phyloP scores from a whole-genome alignment of 208 protist species.

The Trypanosoma avium region DNA sequence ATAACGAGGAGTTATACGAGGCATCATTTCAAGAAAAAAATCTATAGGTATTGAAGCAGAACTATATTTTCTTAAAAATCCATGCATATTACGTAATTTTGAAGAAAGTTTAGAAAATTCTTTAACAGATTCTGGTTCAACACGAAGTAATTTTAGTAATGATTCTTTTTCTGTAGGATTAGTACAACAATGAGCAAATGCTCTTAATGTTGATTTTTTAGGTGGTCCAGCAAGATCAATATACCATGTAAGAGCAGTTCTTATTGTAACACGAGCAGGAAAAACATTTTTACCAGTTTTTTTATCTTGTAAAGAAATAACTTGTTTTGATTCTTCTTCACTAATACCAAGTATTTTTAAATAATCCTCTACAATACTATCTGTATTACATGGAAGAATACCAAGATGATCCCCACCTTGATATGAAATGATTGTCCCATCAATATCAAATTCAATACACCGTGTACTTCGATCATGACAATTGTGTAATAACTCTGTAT shows the following conservation, averaged over 20 bases:
- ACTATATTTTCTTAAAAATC: conserved; percentile 81
- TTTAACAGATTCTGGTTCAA: conserved; percentile 69
- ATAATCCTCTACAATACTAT: conserved; percentile 81
- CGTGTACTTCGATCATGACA: conserved; percentile 63
- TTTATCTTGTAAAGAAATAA: conserved; percentile 85
- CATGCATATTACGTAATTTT: conserved; percentile 74
- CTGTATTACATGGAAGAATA: conserved; percentile 91
- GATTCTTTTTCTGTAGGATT: conserved; percentile 73
- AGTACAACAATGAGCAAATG: conserved; percentile 85
- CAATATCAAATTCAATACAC: conserved; percentile 87
- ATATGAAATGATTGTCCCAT: conserved; percentile 86
- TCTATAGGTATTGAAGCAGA: conserved; percentile 76
- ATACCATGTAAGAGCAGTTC: conserved; percentile 91
- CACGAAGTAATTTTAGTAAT: conserved; percentile 68
- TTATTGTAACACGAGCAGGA: conserved; percentile 67
- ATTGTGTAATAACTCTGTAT: conserved; percentile 75
- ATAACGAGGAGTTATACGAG: conserved; percentile 92
- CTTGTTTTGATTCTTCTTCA: conserved; percentile 56
- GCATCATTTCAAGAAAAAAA: conserved; percentile 93
- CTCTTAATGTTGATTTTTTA: conserved; percentile 90
- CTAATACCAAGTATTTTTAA: conserved; percentile 53
- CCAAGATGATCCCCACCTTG: conserved; percentile 95
- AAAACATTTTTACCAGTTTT: conserved; percentile 89
- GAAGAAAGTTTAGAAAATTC: conserved; percentile 68
- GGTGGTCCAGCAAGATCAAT: conserved; percentile 79